These are phyloP conservation scores for Daldinia vernicosa DNA, from an alignment of 495 filamentous ascomycete species.

Conservation along the genomic window DNA sequence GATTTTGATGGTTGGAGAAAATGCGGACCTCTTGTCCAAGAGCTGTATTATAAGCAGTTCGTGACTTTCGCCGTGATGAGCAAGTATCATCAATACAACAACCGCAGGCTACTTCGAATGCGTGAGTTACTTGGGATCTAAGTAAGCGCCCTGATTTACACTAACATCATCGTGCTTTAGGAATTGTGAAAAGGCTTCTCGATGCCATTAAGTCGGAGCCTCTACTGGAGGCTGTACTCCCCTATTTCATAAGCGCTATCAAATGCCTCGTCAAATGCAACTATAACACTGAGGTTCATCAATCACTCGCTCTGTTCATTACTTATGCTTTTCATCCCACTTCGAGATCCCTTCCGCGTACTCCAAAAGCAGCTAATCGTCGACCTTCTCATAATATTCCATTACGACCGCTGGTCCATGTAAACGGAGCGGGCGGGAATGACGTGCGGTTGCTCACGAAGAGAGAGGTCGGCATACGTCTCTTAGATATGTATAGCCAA, in stretches of 20 bases:
- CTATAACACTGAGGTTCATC: constrained; percentile 80
- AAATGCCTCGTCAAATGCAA: constrained; percentile 79
- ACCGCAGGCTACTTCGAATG: constrained; percentile 84
- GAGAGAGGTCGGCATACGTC: constrained; percentile 73
- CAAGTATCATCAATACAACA: constrained; percentile 92
- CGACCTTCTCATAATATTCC: constrained; percentile 40
- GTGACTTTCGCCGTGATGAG: constrained; percentile 81
- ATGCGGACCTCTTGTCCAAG: constrained; percentile 75
- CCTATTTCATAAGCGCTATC: constrained; percentile 79
- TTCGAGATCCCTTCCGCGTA: constrained; percentile 58
- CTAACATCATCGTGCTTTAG: constrained; percentile 54
- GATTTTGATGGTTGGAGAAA: constrained; percentile 92
- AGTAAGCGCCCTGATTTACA: constrained; percentile 16
- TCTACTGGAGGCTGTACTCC: constrained; percentile 73
- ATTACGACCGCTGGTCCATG: constrained; percentile 48
- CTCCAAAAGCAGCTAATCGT: constrained; percentile 59
- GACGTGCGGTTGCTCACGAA: constrained; percentile 52
- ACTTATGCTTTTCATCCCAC: constrained; percentile 88
- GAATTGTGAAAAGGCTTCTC: constrained; percentile 86
- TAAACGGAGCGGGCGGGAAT: constrained; percentile 22
- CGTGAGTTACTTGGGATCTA: constrained; percentile 67
- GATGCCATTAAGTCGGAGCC: constrained; percentile 88
- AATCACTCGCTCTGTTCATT: constrained; percentile 90
- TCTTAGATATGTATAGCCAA: constrained; percentile 84
- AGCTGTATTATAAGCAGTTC: constrained; percentile 93